A percentile compares a stretch with the other conserved stretches of the same genome.
Evolutionary conservation across 768 basidiomycete genomes (phyloP).

Genomic region (Jaapia argillacea): DNA sequence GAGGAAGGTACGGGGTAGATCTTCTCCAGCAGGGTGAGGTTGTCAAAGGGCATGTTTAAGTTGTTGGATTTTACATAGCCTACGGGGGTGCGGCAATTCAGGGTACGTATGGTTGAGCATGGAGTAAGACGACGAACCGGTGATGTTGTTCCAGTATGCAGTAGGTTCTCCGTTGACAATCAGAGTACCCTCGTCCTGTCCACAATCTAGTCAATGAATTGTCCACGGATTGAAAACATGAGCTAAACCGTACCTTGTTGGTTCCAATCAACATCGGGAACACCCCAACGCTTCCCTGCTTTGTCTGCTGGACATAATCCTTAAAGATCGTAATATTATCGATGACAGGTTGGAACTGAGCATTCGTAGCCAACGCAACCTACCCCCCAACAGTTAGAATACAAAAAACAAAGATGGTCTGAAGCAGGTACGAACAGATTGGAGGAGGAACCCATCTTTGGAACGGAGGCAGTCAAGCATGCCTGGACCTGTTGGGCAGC

Average conservation of each 20-base stretch:
- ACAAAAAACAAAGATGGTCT: no score
- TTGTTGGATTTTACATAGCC: constrained; percentile 13
- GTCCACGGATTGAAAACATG: not conserved
- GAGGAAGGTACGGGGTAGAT: constrained; percentile 13
- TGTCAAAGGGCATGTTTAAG: constrained; percentile 15
- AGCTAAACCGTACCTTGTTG: constrained; percentile 7
- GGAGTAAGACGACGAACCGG: constrained; percentile 11
- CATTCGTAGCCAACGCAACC: constrained; percentile 12
- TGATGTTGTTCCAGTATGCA: constrained; percentile 10
- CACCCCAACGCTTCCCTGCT: constrained; percentile 10
- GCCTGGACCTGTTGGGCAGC: constrained; percentile 12
- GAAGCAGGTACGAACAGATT: no score
- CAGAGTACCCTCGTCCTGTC: constrained; percentile 15
- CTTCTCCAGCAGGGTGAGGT: constrained; percentile 10
- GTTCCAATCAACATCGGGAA: constrained; percentile 15
- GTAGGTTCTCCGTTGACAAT: constrained; percentile 17
- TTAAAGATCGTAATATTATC: constrained; percentile 17
- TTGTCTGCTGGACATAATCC: constrained; percentile 13
- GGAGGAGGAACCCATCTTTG: constrained; percentile 11
- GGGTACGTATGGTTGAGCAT: not conserved
- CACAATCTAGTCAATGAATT: not conserved
- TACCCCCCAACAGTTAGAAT: no score
- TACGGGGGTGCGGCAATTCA: not conserved
- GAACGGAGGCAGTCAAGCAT: constrained; percentile 14
- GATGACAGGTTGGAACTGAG: constrained; percentile 18